Evolutionary conservation across 805 yeast genomes (phyloP).

Genomic region (Sugiyamaella lignohabitans): DNA sequence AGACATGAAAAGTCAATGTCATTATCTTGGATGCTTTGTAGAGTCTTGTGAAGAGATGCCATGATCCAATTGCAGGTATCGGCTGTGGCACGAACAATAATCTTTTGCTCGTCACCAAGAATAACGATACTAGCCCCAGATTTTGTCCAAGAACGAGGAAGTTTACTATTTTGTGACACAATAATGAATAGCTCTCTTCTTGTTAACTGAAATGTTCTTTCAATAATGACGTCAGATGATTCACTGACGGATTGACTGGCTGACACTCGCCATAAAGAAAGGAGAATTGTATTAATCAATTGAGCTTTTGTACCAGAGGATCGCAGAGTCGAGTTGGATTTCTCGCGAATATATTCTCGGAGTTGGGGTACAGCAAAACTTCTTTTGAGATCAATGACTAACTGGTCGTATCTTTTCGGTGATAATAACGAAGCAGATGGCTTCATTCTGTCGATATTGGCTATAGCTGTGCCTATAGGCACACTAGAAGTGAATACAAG

Average conservation of each 20-base stretch:
- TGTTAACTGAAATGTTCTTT: slow-evolving; percentile 32
- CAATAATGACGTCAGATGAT: slow-evolving; percentile 33
- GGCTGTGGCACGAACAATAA: slow-evolving; percentile 38
- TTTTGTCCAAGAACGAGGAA: slow-evolving; percentile 37
- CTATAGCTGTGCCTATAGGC: slow-evolving; percentile 12
- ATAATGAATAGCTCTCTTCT: slow-evolving; percentile 39
- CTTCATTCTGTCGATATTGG: slow-evolving; percentile 17
- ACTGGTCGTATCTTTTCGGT: slow-evolving; percentile 20
- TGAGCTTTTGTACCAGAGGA: slow-evolving; percentile 16
- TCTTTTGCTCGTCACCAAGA: slow-evolving; percentile 29
- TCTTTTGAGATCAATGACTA: slow-evolving; percentile 21
- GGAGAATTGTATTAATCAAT: slow-evolving; percentile 30
- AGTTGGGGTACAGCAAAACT: slow-evolving; percentile 28
- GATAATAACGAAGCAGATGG: slow-evolving; percentile 19
- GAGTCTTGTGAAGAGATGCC: slow-evolving; percentile 34
- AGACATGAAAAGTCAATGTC: slow-evolving; percentile 31
- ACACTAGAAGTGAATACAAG: slow-evolving; percentile 16
- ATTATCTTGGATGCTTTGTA: slow-evolving; percentile 29
- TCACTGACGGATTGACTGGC: slow-evolving; percentile 24
- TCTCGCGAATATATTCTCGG: slow-evolving; percentile 10
- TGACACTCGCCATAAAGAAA: slow-evolving; percentile 33
- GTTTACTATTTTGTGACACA: slow-evolving; percentile 35
- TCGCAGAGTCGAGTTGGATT: slow-evolving; percentile 3
- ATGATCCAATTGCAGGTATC: slow-evolving; percentile 40
- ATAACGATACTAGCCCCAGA: slow-evolving; percentile 38